Conservation (phyloP, 2,329 filamentous ascomycete genomes). For the Sphaerulina populicola region DNA sequence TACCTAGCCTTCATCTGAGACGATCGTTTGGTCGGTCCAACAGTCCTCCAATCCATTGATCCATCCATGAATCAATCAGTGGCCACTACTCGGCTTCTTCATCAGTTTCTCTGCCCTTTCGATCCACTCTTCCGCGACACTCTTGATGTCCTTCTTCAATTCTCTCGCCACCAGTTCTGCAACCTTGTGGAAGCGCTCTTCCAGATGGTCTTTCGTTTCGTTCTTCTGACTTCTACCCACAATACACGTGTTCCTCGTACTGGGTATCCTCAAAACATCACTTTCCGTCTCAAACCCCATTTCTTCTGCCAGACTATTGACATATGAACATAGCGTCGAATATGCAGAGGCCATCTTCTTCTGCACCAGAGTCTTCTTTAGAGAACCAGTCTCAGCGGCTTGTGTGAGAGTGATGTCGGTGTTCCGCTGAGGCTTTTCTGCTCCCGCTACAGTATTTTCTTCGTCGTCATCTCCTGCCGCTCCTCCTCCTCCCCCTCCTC, state of each 20-base stretch:
- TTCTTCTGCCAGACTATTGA: constrained; percentile 58
- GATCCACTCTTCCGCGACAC: constrained; percentile 45
- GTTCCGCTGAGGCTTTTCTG: no score
- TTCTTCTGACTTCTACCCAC: constrained; percentile 50
- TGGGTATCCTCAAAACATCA: constrained; percentile 84
- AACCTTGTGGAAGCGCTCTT: constrained; percentile 47
- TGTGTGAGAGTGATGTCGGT: constrained; percentile 8
- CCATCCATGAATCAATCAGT: constrained; percentile 26
- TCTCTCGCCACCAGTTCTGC: constrained; percentile 53
- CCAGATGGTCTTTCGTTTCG: background rate
- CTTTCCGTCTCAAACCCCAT: constrained; percentile 70
- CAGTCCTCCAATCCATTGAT: background rate
- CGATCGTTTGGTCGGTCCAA: background rate
- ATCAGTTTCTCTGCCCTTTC: constrained; percentile 44
- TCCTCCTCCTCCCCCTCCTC: no score
- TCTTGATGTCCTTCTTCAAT: constrained; percentile 39
- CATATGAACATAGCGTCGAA: constrained; percentile 73
- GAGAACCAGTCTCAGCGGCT: constrained; percentile 31
- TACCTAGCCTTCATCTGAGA: background rate
- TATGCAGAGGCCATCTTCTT: constrained; percentile 59
- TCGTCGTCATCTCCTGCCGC: background rate
- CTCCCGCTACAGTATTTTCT: background rate
- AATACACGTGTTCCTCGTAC: constrained; percentile 76
- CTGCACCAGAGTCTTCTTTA: constrained; percentile 24
- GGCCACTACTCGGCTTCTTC: constrained; percentile 39